Conservation (phyloP, 148 eudicot species). For the Cornus suecica region DNA sequence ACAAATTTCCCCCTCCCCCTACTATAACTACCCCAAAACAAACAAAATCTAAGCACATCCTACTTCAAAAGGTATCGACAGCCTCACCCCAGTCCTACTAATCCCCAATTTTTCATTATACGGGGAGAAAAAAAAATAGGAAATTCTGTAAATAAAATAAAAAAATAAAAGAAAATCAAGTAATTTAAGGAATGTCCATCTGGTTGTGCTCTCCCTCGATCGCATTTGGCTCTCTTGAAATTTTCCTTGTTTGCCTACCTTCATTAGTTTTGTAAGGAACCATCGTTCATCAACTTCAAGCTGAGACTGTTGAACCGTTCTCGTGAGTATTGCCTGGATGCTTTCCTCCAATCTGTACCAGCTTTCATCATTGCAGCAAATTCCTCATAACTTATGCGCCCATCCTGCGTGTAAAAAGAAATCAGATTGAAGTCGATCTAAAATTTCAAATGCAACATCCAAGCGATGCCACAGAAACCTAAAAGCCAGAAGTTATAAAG, state of each 20-base stretch:
- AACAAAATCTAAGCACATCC: conserved; percentile 7
- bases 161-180: background rate
- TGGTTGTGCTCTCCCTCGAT: background rate
- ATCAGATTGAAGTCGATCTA: background rate
- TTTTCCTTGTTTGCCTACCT: conserved; percentile 31
- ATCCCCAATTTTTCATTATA: background rate
- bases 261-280: conserved; percentile 46
- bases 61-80: background rate
- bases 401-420: conserved; percentile 46
- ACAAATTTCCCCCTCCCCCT: background rate
- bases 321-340: conserved; percentile 79
- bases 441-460: background rate
- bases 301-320: conserved; percentile 75
- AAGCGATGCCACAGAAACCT: background rate
- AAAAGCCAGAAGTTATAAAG: background rate
- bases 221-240: background rate
- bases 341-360: conserved; percentile 87
- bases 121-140: background rate
- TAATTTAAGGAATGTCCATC: background rate
- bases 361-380: conserved; percentile 85
- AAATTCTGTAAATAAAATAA: background rate
- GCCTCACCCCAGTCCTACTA: conserved; percentile 1
- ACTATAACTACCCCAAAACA: conserved; percentile 9
- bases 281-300: conserved; percentile 64
- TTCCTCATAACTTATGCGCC: conserved; percentile 77